Evolutionary conservation across 2,329 filamentous ascomycete genomes (phyloP).

Genomic region (Aspergillus sp.): DNA sequence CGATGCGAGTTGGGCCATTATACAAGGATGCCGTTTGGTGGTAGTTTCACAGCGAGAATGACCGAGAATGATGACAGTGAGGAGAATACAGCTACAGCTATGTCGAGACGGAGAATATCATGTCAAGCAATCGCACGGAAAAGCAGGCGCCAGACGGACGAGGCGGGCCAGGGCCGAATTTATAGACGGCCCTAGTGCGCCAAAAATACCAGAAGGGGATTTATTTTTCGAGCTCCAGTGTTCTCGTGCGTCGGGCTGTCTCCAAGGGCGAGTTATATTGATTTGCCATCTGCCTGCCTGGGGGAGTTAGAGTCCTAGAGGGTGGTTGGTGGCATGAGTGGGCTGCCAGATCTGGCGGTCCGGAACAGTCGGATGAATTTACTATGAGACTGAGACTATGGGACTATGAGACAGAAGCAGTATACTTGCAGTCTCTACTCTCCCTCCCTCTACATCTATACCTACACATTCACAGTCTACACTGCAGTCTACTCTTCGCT

Average conservation of each 20-base stretch:
- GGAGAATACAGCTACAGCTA: not conserved
- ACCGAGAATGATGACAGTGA: no score
- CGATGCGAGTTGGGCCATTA: constrained; percentile 21
- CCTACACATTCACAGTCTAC: not conserved
- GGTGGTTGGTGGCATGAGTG: constrained; percentile 13
- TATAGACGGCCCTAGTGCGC: constrained; percentile 17
- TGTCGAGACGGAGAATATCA: not conserved
- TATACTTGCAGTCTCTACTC: no score
- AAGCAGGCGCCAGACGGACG: not conserved
- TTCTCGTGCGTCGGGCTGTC: constrained; percentile 1
- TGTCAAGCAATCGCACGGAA: not conserved
- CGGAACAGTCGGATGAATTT: constrained; percentile 23
- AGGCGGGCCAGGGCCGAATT: constrained; percentile 16
- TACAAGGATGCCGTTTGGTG: not conserved
- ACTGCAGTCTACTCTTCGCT: not conserved
- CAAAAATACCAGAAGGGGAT: constrained; percentile 1
- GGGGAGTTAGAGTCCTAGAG: constrained; percentile 15
- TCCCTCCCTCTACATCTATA: no score
- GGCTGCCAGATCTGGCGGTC: constrained; percentile 22
- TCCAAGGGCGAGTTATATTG: constrained; percentile 16
- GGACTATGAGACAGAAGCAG: no score
- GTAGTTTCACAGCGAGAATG: no score
- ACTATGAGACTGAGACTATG: no score
- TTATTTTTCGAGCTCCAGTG: constrained; percentile 11
- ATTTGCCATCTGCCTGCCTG: constrained; percentile 25